These are phyloP conservation scores for Sporothrix luriei DNA, from an alignment of 2,329 filamentous ascomycete genomes.

Conservation along the genomic window DNA sequence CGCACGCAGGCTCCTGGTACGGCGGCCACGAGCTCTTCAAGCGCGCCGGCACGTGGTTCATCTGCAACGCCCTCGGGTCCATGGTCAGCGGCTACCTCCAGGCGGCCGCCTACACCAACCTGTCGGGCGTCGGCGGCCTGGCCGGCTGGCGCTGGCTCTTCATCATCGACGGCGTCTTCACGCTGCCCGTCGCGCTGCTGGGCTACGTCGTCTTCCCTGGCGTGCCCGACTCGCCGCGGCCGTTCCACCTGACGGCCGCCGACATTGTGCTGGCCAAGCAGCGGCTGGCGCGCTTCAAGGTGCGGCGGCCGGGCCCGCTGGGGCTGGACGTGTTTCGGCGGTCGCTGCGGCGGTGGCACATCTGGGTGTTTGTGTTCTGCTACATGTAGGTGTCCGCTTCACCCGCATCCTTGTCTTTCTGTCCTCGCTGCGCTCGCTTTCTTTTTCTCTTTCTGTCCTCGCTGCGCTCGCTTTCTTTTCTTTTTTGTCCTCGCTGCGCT, in stretches of 20 bases:
- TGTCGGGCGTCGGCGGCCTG: constrained; percentile 54
- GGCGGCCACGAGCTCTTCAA: constrained; percentile 40
- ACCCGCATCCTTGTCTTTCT: too few relatives aligned
- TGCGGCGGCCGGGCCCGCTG: constrained; percentile 48
- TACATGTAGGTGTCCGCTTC: constrained; percentile 49
- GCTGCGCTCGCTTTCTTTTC: background rate
- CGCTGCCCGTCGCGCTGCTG: constrained; percentile 56
- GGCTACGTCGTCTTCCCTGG: constrained; percentile 52
- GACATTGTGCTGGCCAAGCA: constrained; percentile 46
- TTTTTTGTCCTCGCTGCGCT: background rate
- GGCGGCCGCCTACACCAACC: constrained; percentile 56
- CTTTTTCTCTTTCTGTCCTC: background rate
- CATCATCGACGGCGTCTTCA: constrained; percentile 62
- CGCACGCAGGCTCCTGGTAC: constrained; percentile 36
- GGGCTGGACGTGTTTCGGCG: constrained; percentile 50
- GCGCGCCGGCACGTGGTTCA: constrained; percentile 37
- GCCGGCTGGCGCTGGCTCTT: constrained; percentile 59
- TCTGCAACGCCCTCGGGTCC: constrained; percentile 37
- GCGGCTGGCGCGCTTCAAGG: constrained; percentile 40
- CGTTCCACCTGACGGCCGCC: constrained; percentile 44
- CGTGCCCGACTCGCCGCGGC: constrained; percentile 44
- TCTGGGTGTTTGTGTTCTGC: constrained; percentile 52
- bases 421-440: too few relatives aligned
- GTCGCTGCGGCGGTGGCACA: constrained; percentile 53
- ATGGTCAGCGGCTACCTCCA: constrained; percentile 50